Evolutionary conservation across 2,329 filamentous ascomycete species (phyloP).

Genomic region (Sporothrix pallida): DNA sequence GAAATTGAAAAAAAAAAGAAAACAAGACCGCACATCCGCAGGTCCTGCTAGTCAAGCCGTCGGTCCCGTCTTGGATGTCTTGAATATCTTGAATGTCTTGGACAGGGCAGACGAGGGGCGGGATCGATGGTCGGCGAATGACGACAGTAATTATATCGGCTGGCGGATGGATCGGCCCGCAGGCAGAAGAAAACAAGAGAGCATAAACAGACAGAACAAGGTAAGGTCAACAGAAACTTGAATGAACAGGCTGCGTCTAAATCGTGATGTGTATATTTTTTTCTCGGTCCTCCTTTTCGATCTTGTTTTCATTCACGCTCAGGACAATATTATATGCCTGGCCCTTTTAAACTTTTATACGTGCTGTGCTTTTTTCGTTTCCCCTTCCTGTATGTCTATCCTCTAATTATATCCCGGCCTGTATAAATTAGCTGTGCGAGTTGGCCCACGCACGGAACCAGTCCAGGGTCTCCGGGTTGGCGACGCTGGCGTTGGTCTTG

Average conservation of each 20-base stretch:
- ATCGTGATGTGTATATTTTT: neutral
- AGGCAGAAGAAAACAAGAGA: neutral
- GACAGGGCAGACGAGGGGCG: neutral
- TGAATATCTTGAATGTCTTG: neutral
- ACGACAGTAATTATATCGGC: neutral
- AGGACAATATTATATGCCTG: too few species aligned
- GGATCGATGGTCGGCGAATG: neutral
- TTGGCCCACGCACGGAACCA: conserved; percentile 85
- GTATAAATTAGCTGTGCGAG: conserved; percentile 47
- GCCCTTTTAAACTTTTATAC: neutral
- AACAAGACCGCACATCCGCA: neutral
- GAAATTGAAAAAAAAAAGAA: neutral
- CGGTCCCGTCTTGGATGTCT: neutral
- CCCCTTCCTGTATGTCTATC: neutral
- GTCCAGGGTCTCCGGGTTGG: conserved; percentile 83
- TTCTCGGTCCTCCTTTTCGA: too few species aligned
- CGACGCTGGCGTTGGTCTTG: conserved; percentile 90
- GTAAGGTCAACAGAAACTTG: neutral
- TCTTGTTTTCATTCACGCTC: too few species aligned
- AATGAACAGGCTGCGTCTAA: neutral
- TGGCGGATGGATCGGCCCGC: conserved; percentile 26
- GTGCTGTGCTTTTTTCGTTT: neutral
- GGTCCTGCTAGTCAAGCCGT: neutral
- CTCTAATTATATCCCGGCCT: neutral
- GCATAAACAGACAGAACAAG: neutral